Percentiles rank a stretch among this genome's conserved stretches.
These are phyloP conservation scores for Steccherinum ochraceum DNA, from an alignment of 768 basidiomycete species.

Conservation along the genomic window DNA sequence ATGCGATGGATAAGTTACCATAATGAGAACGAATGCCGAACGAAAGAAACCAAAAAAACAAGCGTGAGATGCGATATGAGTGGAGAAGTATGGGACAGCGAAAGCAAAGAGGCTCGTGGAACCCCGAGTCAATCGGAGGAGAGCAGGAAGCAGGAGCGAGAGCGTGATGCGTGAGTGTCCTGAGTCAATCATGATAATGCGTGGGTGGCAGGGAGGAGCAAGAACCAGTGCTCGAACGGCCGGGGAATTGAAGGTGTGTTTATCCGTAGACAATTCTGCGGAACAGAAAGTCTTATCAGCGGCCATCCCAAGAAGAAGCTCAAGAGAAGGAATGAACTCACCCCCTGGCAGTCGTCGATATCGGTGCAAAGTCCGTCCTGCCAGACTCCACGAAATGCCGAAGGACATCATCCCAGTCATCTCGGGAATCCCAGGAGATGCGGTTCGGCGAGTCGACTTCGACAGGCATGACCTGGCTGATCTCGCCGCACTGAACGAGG, in stretches of 20 bases:
- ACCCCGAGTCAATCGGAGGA: neutral
- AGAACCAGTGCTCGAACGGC: neutral
- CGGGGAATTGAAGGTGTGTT: neutral
- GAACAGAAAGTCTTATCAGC: conserved; percentile 1
- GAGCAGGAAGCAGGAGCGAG: neutral
- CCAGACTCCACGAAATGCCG: conserved; percentile 67
- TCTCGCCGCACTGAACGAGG: conserved; percentile 67
- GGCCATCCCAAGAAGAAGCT: neutral
- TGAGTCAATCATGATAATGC: neutral
- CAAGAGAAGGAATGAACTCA: conserved; percentile 32
- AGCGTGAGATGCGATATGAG: no score
- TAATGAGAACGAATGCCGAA: no score
- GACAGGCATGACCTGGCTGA: conserved; percentile 82
- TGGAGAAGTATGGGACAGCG: no score
- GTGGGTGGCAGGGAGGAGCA: neutral
- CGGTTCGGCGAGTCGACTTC: conserved; percentile 75
- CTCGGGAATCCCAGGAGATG: conserved; percentile 69
- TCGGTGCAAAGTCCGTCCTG: conserved; percentile 75
- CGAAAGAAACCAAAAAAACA: no score
- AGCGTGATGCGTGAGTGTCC: neutral
- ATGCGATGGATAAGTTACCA: no score
- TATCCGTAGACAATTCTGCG: conserved; percentile 25
- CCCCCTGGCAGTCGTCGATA: conserved; percentile 72
- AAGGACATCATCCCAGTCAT: conserved; percentile 68
- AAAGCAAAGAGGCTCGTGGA: neutral